Conservation (phyloP, 345 rosid genomes). For the Eutrema japonicum region DNA sequence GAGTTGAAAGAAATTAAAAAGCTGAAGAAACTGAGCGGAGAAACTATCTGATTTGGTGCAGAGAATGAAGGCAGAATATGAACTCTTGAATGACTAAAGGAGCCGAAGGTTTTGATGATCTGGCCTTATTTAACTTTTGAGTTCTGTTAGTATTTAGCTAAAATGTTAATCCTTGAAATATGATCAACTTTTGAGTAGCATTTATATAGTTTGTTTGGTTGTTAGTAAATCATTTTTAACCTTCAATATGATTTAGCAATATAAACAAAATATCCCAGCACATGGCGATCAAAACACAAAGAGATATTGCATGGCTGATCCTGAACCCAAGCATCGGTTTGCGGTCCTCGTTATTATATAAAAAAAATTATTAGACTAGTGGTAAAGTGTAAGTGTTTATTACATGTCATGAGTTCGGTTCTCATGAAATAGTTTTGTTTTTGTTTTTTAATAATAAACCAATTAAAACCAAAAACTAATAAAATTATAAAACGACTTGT, state of each 20-base stretch:
- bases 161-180: background rate
- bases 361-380: too few relatives aligned
- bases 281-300: background rate
- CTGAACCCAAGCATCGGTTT: too few relatives aligned
- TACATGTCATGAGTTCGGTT: too few relatives aligned
- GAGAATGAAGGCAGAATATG: background rate
- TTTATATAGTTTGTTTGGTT: too few relatives aligned
- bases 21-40: background rate
- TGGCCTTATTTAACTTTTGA: background rate
- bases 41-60: background rate
- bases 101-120: background rate
- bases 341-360: too few relatives aligned
- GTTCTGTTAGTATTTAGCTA: background rate
- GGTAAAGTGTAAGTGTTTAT: too few relatives aligned
- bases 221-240: background rate
- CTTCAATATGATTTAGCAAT: background rate
- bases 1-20: slow-evolving; percentile 4
- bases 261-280: background rate
- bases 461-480: too few relatives aligned
- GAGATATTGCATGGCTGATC: too few relatives aligned
- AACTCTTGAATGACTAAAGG: background rate
- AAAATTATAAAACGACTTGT: too few relatives aligned
- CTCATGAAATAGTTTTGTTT: too few relatives aligned
- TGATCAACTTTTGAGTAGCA: background rate
- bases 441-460: too few relatives aligned